A percentile compares a stretch with the other conserved stretches of the same genome.
Conservation (phyloP, 371 early-diverging fungal species). For the Lichtheimia ornata region DNA sequence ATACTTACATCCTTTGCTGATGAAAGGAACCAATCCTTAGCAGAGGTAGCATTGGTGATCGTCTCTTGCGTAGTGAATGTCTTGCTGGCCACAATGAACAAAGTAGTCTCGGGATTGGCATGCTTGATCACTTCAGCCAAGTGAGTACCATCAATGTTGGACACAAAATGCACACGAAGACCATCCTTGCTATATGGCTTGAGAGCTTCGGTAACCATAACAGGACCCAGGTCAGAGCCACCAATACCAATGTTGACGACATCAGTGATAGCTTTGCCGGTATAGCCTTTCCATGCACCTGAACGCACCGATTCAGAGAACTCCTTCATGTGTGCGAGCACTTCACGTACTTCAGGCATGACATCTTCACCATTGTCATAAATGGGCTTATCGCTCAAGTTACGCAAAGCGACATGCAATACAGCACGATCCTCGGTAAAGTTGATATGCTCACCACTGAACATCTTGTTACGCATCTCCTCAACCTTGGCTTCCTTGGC, state of each 20-base stretch:
- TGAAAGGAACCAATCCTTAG: conserved; percentile 91
- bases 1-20: conserved; percentile 78
- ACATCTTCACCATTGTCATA: conserved; percentile 85
- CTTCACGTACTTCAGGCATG: conserved; percentile 92
- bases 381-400: conserved; percentile 81
- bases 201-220: conserved; percentile 98
- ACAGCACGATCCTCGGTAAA: conserved; percentile 98
- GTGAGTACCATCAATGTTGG: conserved; percentile 98
- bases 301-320: conserved; percentile 84
- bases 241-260: conserved; percentile 99
- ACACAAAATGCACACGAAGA: conserved; percentile 92
- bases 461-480: conserved; percentile 90
- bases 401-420: conserved; percentile 95
- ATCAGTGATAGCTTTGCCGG: conserved; percentile 92
- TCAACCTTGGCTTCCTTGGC: conserved; percentile 87
- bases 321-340: conserved; percentile 90
- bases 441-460: conserved; percentile 95
- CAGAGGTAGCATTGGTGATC: conserved; percentile 95
- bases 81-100: conserved; percentile 98
- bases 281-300: conserved; percentile 93
- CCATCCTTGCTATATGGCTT: conserved; percentile 84
- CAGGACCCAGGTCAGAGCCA: conserved; percentile 99
- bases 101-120: conserved; percentile 87
- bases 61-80: conserved; percentile 99
- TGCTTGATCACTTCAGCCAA: conserved; percentile 88